phyloP scores from a whole-genome alignment of 257 asterid genomes.

The Solanum paucissectum region DNA sequence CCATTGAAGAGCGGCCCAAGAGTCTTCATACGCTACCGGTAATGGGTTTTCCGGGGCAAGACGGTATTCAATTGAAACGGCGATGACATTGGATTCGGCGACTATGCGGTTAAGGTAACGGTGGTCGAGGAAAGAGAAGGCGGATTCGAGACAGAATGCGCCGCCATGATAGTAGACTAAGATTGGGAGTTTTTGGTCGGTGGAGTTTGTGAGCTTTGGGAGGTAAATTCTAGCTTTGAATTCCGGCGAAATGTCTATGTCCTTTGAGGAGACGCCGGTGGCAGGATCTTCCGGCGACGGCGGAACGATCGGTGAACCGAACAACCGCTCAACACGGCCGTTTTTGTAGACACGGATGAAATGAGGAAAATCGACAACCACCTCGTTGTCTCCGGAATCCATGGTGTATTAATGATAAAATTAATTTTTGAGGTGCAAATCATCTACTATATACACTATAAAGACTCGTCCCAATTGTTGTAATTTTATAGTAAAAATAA shows the following conservation, averaged over 20 bases:
- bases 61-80: conserved; percentile 21
- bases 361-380: conserved; percentile 3
- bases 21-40: not conserved
- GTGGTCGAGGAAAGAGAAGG: conserved; percentile 14
- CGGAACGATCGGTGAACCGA: conserved; percentile 8
- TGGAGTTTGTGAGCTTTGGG: not conserved
- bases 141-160: conserved; percentile 18
- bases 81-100: conserved; percentile 1
- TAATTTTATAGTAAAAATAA: not conserved
- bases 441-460: too few species aligned
- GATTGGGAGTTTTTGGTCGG: conserved; percentile 15
- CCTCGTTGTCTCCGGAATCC: conserved; percentile 5
- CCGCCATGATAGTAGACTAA: conserved; percentile 21
- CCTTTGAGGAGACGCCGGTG: conserved; percentile 21
- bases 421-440: not conserved
- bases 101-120: conserved; percentile 5
- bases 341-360: conserved; percentile 13
- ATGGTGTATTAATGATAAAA: not conserved
- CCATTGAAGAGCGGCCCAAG: conserved; percentile 25
- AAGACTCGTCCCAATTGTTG: not conserved
- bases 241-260: conserved; percentile 11
- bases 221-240: conserved; percentile 24
- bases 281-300: conserved; percentile 6
- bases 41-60: not conserved
- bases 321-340: conserved; percentile 19